Conservation (phyloP, 306 rosid species). For the Pachyrhizus erosus region DNA sequence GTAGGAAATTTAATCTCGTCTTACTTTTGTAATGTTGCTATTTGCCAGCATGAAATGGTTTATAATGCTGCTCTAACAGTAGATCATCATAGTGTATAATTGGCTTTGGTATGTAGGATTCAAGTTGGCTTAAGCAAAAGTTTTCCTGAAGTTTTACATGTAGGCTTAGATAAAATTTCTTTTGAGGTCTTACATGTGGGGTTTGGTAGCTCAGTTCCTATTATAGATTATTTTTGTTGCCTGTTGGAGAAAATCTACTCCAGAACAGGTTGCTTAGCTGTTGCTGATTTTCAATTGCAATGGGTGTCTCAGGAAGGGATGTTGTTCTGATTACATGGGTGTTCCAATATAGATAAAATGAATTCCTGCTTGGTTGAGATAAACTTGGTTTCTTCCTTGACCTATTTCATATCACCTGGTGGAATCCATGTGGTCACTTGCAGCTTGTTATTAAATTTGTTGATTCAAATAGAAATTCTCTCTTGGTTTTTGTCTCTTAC, state of each 20-base stretch:
- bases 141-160: not conserved
- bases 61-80: constrained; percentile 1
- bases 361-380: constrained; percentile 26
- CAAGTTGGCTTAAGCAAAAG: not conserved
- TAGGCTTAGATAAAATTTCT: not conserved
- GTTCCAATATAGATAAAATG: constrained; percentile 22
- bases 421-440: constrained; percentile 25
- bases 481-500: constrained; percentile 34
- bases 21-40: not conserved
- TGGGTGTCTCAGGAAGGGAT: constrained; percentile 16
- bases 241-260: constrained; percentile 28
- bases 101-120: constrained; percentile 23
- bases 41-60: not conserved
- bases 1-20: not conserved
- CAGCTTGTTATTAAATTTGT: constrained; percentile 30
- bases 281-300: constrained; percentile 31
- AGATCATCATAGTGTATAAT: not conserved
- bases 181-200: not conserved
- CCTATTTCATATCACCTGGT: constrained; percentile 26
- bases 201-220: constrained; percentile 26
- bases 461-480: not conserved
- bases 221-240: constrained; percentile 24
- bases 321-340: constrained; percentile 24
- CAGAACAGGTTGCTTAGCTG: constrained; percentile 28
- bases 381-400: not conserved